A percentile compares a stretch with the other conserved stretches of the same genome.
These are phyloP conservation scores for Globisporangium cylindrosporum DNA, from an alignment of 352 stramenopile species.

Conservation along the genomic window DNA sequence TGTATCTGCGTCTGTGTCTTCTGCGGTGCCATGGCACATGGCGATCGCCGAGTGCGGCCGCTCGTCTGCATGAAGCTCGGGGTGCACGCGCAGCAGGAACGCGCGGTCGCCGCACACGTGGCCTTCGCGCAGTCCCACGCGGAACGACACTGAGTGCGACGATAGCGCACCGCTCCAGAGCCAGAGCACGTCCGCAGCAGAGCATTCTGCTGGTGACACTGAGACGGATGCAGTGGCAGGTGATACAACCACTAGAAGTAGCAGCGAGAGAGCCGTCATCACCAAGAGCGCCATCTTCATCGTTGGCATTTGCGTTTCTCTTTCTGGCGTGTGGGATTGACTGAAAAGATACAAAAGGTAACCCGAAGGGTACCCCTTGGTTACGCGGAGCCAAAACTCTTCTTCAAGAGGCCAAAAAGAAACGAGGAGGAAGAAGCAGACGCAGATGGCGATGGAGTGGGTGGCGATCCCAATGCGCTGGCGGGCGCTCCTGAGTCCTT, in stretches of 20 bases:
- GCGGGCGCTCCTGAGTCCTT: neutral
- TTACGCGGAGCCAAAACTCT: neutral
- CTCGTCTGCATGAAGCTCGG: constrained; percentile 35
- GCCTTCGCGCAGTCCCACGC: constrained; percentile 57
- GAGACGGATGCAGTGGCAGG: neutral
- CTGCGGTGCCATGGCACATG: constrained; percentile 24
- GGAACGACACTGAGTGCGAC: constrained; percentile 65
- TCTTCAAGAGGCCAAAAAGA: too few relatives aligned
- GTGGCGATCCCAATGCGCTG: neutral
- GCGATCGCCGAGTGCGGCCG: constrained; percentile 49
- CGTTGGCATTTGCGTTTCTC: neutral
- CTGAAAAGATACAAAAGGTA: neutral
- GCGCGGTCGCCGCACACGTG: constrained; percentile 43
- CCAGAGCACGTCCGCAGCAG: constrained; percentile 54
- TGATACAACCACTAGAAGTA: neutral
- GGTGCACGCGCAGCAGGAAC: constrained; percentile 61
- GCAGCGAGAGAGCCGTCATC: neutral
- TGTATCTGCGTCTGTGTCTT: neutral
- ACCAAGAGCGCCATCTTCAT: neutral
- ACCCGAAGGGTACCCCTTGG: neutral
- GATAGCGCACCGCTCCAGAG: constrained; percentile 72
- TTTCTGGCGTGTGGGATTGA: neutral
- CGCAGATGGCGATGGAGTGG: neutral
- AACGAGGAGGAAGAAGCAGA: neutral
- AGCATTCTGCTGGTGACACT: constrained; percentile 19